A percentile compares a stretch with the other conserved stretches of the same genome.
Evolutionary conservation across 225 moss, liverwort and hornwort species (phyloP).

Genomic region (Ulota crispa): DNA sequence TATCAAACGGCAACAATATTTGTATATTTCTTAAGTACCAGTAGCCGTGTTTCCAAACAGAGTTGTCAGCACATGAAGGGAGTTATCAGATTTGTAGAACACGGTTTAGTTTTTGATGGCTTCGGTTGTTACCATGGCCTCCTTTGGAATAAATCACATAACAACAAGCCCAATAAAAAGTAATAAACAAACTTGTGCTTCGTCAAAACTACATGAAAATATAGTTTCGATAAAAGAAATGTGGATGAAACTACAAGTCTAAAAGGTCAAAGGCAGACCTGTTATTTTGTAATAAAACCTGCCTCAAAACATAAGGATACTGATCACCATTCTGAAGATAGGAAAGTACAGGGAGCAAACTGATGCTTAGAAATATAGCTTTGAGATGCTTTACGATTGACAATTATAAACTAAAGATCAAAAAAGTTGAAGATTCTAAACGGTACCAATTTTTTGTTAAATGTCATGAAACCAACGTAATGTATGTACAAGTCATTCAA

Average conservation of each 20-base stretch:
- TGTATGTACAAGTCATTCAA: constrained; percentile 34
- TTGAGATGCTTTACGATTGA: not conserved
- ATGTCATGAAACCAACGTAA: constrained; percentile 29
- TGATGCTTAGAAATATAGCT: not conserved
- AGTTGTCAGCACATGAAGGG: not conserved
- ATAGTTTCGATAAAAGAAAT: not conserved
- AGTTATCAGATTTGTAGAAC: not conserved
- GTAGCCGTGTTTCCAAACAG: not conserved
- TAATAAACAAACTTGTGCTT: not conserved
- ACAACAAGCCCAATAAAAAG: not conserved
- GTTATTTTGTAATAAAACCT: not conserved
- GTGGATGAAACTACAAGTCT: not conserved
- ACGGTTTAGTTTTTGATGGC: not conserved
- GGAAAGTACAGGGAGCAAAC: not conserved
- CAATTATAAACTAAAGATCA: not conserved
- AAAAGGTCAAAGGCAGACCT: not conserved
- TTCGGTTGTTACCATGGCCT: not conserved
- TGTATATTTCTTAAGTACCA: not conserved
- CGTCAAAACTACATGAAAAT: not conserved
- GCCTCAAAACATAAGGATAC: not conserved
- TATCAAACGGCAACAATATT: not conserved
- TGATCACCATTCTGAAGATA: not conserved
- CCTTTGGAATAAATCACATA: not conserved
- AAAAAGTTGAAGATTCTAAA: not conserved
- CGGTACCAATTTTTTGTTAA: constrained; percentile 22